A percentile compares a stretch with the other conserved stretches of the same genome.
phyloP scores from a whole-genome alignment of 768 basidiomycete species.

The Hygrophorus russula region DNA sequence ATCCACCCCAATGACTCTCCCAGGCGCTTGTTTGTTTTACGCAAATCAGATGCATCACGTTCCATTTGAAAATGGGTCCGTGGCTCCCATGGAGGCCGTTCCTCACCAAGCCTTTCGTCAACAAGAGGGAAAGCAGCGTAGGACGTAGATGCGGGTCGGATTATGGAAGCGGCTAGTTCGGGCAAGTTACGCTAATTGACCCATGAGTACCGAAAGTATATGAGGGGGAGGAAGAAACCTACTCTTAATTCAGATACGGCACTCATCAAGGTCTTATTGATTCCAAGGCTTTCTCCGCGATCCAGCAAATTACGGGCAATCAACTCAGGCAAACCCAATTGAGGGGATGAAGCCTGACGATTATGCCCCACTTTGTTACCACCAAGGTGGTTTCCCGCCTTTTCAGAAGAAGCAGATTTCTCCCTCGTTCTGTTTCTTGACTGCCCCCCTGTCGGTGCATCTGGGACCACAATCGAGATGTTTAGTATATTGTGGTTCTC shows the following conservation, averaged over 20 bases:
- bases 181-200: constrained; percentile 66
- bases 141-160: constrained; percentile 32
- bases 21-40: constrained; percentile 47
- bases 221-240: constrained; percentile 13
- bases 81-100: constrained; percentile 61
- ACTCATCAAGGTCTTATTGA: constrained; percentile 73
- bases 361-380: constrained; percentile 16
- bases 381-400: constrained; percentile 12
- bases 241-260: constrained; percentile 74
- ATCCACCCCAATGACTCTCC: constrained; percentile 68
- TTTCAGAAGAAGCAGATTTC: constrained; percentile 13
- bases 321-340: constrained; percentile 56
- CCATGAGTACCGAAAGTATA: background rate
- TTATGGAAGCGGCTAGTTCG: constrained; percentile 62
- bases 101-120: constrained; percentile 45
- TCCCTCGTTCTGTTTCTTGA: constrained; percentile 20
- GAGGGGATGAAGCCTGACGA: constrained; percentile 29
- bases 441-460: constrained; percentile 28
- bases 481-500: constrained; percentile 76
- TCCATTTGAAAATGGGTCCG: constrained; percentile 62
- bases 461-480: constrained; percentile 58
- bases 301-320: constrained; percentile 65
- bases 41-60: constrained; percentile 44
- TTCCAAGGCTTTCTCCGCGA: constrained; percentile 68
- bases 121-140: constrained; percentile 48